Percentiles rank a stretch among this genome's conserved stretches.
Evolutionary conservation across 352 stramenopile species (phyloP).

Genomic region (Phytophthora ramorum): DNA sequence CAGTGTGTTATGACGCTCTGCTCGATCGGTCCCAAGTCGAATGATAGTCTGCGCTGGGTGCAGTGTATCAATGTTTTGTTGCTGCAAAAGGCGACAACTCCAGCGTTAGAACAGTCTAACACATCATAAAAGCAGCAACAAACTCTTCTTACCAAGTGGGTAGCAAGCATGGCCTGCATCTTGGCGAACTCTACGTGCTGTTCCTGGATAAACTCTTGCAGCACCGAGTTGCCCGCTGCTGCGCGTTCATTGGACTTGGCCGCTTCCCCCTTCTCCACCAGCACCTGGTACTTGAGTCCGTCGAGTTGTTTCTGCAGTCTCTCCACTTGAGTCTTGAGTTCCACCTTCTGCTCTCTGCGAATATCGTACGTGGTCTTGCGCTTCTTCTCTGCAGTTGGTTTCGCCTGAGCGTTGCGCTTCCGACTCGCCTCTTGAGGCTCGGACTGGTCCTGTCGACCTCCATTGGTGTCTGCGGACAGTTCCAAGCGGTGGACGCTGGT

Average conservation of each 20-base stretch:
- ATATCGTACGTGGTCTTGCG: slow-evolving; percentile 41
- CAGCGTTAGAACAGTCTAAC: not conserved
- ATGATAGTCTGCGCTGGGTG: slow-evolving; percentile 27
- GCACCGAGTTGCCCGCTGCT: slow-evolving; percentile 22
- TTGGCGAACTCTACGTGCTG: slow-evolving; percentile 35
- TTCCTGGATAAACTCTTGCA: slow-evolving; percentile 38
- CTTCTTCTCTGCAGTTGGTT: slow-evolving; percentile 17
- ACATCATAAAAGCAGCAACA: not conserved
- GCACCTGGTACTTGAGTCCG: slow-evolving; percentile 43
- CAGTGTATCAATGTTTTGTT: slow-evolving; percentile 19
- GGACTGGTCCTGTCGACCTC: not conserved
- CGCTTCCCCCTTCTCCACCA: slow-evolving; percentile 37
- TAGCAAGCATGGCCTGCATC: slow-evolving; percentile 30
- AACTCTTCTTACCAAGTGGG: slow-evolving; percentile 17
- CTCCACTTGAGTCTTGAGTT: slow-evolving; percentile 31
- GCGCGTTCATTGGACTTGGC: slow-evolving; percentile 33
- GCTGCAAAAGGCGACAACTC: slow-evolving; percentile 8
- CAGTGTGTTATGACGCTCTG: slow-evolving; percentile 32
- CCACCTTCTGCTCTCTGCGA: slow-evolving; percentile 42
- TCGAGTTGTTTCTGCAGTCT: slow-evolving; percentile 42
- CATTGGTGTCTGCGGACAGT: not conserved
- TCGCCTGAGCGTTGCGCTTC: slow-evolving; percentile 1
- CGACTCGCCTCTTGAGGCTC: slow-evolving; percentile 1
- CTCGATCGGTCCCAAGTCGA: slow-evolving; percentile 29
- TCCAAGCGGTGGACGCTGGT: not conserved